Conservation (phyloP, 345 rosid species). For the Salix dunnii region DNA sequence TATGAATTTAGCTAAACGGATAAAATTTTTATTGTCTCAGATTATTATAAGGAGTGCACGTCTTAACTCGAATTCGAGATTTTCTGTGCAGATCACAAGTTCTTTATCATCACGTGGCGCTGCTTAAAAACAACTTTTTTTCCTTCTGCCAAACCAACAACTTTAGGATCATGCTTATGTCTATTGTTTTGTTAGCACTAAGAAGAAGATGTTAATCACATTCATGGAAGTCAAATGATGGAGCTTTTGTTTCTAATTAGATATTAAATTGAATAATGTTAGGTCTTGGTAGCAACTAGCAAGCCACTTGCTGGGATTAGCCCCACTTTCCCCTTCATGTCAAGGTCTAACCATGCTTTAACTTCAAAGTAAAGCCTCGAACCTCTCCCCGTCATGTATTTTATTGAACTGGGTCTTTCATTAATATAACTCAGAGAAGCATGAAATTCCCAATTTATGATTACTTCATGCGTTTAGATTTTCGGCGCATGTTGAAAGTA, state of each 20-base stretch:
- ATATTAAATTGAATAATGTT: not conserved
- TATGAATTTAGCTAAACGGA: no score
- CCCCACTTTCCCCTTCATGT: not conserved
- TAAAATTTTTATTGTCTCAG: no score
- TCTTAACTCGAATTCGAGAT: no score
- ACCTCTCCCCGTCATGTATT: not conserved
- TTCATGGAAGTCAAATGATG: not conserved
- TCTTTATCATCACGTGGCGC: no score
- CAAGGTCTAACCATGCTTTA: conserved; percentile 16
- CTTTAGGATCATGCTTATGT: conserved; percentile 3
- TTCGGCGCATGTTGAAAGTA: not conserved
- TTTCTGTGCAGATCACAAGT: rapidly evolving
- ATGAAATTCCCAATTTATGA: not conserved
- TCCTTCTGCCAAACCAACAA: not conserved
- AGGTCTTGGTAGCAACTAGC: conserved; percentile 9
- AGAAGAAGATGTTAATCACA: no score
- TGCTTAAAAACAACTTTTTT: not conserved
- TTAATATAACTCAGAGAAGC: not conserved
- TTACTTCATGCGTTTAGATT: not conserved
- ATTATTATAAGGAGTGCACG: no score
- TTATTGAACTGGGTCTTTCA: not conserved
- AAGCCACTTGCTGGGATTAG: conserved; percentile 18
- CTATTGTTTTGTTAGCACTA: not conserved
- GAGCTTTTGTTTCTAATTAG: not conserved
- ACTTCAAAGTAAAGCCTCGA: conserved; percentile 28